Evolutionary conservation across 305 asterid genomes (phyloP).

Genomic region (Fraxinus latifolia): DNA sequence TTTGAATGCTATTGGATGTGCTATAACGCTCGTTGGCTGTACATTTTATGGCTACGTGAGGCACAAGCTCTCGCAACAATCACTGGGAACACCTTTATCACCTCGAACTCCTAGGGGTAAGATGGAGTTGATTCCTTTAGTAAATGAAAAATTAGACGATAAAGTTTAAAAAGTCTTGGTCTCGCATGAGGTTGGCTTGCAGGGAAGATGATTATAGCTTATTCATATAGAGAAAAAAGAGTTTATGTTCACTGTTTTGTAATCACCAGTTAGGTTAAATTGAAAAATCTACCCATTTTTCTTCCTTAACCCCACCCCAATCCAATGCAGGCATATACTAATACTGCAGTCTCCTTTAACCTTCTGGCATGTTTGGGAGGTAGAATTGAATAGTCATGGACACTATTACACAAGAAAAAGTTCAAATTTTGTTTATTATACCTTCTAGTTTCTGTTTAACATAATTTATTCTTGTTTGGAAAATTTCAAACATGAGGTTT

Average conservation of each 20-base stretch:
- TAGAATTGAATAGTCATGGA: background rate
- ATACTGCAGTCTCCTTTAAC: background rate
- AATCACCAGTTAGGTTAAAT: background rate
- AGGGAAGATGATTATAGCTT: conserved; percentile 3
- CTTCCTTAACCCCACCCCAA: background rate
- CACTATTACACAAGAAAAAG: background rate
- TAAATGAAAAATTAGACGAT: conserved; percentile 62
- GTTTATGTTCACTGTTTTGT: background rate
- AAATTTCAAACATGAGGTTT: too few relatives aligned
- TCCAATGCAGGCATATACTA: background rate
- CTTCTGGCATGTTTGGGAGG: background rate
- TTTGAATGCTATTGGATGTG: conserved; percentile 76
- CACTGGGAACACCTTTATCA: conserved; percentile 63
- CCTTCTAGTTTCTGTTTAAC: background rate
- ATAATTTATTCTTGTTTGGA: background rate
- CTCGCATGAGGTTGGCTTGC: background rate
- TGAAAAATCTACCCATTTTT: conserved; percentile 2
- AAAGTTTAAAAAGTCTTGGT: conserved; percentile 40
- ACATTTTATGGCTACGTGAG: conserved; percentile 86
- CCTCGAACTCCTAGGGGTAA: conserved; percentile 59
- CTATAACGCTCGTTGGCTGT: conserved; percentile 72
- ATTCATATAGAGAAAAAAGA: conserved; percentile 23
- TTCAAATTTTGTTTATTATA: background rate
- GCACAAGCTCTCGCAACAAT: conserved; percentile 57
- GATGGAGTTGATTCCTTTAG: conserved; percentile 63